A percentile compares a stretch with the other conserved stretches of the same genome.
Evolutionary conservation across 768 basidiomycete species (phyloP).

Genomic region (Arthromyces matolae): DNA sequence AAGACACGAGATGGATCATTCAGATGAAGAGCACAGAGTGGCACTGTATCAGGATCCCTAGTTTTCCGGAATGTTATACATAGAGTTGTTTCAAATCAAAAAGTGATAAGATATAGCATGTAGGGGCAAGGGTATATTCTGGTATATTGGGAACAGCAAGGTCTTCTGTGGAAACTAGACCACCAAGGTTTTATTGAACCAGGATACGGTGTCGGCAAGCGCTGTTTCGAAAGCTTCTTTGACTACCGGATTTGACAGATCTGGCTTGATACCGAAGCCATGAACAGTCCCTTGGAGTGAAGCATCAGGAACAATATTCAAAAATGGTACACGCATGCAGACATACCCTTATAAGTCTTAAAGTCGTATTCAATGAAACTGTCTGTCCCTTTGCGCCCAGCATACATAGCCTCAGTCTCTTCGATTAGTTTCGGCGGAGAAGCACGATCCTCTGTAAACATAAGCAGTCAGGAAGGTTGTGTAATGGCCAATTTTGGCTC

Average conservation of each 20-base stretch:
- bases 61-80: too few species aligned
- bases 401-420: constrained; percentile 22
- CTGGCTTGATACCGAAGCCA: constrained; percentile 21
- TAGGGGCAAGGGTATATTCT: too few species aligned
- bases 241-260: constrained; percentile 18
- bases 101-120: too few species aligned
- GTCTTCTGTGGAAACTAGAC: constrained; percentile 22
- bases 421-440: too few species aligned
- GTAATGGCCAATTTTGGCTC: too few species aligned
- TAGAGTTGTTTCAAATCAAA: too few species aligned
- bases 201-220: constrained; percentile 18
- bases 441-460: constrained; percentile 19
- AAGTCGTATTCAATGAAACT: constrained; percentile 22
- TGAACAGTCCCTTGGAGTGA: constrained; percentile 21
- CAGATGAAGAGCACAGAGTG: too few species aligned
- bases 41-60: too few species aligned
- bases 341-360: constrained; percentile 23
- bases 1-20: too few species aligned
- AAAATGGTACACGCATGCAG: too few species aligned
- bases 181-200: constrained; percentile 14
- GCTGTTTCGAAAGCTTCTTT: constrained; percentile 20
- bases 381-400: constrained; percentile 18
- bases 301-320: neutral
- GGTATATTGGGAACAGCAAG: constrained; percentile 24
- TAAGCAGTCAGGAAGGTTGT: too few species aligned